Conservation (phyloP, 495 filamentous ascomycete genomes). For the Pyronema omphalodes region DNA sequence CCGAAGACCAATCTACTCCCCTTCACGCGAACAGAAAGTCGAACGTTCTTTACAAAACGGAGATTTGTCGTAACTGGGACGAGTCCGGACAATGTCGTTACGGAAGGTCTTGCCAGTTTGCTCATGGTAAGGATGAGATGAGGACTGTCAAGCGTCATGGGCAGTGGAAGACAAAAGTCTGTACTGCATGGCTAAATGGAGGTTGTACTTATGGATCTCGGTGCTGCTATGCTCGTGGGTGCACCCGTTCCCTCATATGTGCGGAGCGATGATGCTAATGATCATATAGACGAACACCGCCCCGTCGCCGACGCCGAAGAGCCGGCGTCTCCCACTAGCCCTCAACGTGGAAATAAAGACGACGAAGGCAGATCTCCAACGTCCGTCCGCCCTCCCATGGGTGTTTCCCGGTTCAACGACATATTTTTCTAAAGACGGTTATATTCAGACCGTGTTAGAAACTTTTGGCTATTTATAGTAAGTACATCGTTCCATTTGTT, state of each 20-base stretch:
- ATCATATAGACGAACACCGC: neutral
- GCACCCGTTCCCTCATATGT: neutral
- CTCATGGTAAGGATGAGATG: slow-evolving; percentile 20
- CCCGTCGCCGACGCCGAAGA: neutral
- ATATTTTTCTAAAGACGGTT: slow-evolving; percentile 1
- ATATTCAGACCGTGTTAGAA: neutral
- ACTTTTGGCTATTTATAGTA: slow-evolving; percentile 1
- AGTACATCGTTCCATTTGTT: no score
- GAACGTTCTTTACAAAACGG: slow-evolving; percentile 23
- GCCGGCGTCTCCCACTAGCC: no score
- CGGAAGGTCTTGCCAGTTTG: slow-evolving; percentile 21
- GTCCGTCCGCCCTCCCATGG: neutral
- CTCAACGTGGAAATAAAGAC: no score
- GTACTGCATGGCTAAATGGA: slow-evolving; percentile 20
- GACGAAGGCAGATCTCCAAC: no score
- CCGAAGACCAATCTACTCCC: neutral
- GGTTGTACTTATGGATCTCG: slow-evolving; percentile 23
- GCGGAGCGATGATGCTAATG: neutral
- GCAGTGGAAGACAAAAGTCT: slow-evolving; percentile 24
- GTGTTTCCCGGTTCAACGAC: neutral
- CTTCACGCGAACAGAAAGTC: slow-evolving; percentile 20
- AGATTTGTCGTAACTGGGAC: slow-evolving; percentile 22
- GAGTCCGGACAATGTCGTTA: slow-evolving; percentile 22
- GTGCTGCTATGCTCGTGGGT: slow-evolving; percentile 23
- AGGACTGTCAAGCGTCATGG: slow-evolving; percentile 19